Evolutionary conservation across 2,329 filamentous ascomycete genomes (phyloP).

Genomic region (Lachnellula occidentalis): DNA sequence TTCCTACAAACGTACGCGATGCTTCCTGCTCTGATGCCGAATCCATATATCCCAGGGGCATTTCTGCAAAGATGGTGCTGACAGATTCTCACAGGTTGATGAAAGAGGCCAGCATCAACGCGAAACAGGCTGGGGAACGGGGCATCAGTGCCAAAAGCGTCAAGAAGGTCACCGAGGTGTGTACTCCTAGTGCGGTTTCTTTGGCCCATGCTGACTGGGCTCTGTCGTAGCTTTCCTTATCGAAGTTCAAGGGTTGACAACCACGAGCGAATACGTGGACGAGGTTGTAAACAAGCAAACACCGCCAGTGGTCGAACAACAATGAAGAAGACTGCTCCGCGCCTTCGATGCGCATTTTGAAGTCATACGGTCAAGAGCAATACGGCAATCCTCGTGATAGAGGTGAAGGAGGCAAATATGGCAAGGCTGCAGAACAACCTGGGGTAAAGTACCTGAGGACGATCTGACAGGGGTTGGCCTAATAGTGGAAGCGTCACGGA

Average conservation of each 20-base stretch:
- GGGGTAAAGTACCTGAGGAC: no score
- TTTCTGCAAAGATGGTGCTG: slow-evolving; percentile 5
- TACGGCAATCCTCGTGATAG: not conserved
- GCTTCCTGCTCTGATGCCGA: not conserved
- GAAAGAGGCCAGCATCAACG: slow-evolving; percentile 72
- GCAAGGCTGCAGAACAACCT: not conserved
- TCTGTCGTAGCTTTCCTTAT: slow-evolving; percentile 19
- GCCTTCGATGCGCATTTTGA: not conserved
- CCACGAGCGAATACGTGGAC: not conserved
- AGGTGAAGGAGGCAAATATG: not conserved
- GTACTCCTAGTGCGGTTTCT: slow-evolving; percentile 24
- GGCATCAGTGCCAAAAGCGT: slow-evolving; percentile 70
- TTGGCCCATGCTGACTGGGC: not conserved
- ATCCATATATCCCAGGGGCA: not conserved
- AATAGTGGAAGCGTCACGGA: no score
- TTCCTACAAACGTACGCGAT: slow-evolving; percentile 61
- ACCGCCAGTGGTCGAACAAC: not conserved
- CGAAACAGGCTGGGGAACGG: slow-evolving; percentile 68
- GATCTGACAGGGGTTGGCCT: no score
- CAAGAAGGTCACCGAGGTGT: slow-evolving; percentile 69
- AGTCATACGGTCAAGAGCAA: not conserved
- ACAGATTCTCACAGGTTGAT: slow-evolving; percentile 51
- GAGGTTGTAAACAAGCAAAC: not conserved
- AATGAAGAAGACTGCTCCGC: not conserved
- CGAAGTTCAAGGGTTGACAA: slow-evolving; percentile 30